phyloP scores from a whole-genome alignment of 2,329 filamentous ascomycete genomes.

The Diaporthe vaccinii region DNA sequence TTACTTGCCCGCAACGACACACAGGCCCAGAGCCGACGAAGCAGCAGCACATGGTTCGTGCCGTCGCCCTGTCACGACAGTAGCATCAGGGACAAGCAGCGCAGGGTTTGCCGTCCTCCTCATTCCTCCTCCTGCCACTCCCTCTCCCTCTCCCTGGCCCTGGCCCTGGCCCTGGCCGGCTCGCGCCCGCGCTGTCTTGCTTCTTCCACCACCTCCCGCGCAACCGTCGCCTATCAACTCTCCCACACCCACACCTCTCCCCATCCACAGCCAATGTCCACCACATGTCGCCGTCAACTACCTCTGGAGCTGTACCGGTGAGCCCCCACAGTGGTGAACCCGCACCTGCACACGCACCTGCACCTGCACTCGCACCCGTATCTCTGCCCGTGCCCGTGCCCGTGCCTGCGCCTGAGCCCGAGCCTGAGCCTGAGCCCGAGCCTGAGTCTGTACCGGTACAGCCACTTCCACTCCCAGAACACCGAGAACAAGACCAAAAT shows the following conservation, averaged over 20 bases:
- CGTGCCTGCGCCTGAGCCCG: slow-evolving; percentile 23
- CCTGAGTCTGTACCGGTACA: slow-evolving; percentile 30
- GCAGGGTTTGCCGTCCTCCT: slow-evolving; percentile 28
- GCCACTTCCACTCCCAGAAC: slow-evolving; percentile 3
- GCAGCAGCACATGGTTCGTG: slow-evolving; percentile 28
- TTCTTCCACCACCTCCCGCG: slow-evolving; percentile 33
- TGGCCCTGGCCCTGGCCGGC: slow-evolving; percentile 17
- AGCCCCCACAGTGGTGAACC: slow-evolving; percentile 44
- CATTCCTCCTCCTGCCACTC: background rate
- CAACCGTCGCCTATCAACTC: slow-evolving; percentile 46
- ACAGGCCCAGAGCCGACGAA: slow-evolving; percentile 14
- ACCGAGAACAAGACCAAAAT: slow-evolving; percentile 19
- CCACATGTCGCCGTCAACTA: slow-evolving; percentile 67
- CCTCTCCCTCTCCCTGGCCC: background rate
- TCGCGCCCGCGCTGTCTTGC: background rate
- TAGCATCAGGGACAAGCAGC: slow-evolving; percentile 33
- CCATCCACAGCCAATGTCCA: slow-evolving; percentile 63
- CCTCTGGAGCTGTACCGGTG: slow-evolving; percentile 63
- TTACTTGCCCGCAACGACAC: slow-evolving; percentile 19
- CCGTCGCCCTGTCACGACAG: slow-evolving; percentile 1
- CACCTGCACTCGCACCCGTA: background rate
- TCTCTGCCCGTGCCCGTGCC: slow-evolving; percentile 18
- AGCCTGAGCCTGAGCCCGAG: slow-evolving; percentile 1
- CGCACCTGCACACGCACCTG: slow-evolving; percentile 52
- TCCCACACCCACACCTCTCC: slow-evolving; percentile 46